Evolutionary conservation across 2,329 filamentous ascomycete species (phyloP), one percentile per base, ranked within the genome.

Genomic region (Talaromyces funiculosus): DNA sequence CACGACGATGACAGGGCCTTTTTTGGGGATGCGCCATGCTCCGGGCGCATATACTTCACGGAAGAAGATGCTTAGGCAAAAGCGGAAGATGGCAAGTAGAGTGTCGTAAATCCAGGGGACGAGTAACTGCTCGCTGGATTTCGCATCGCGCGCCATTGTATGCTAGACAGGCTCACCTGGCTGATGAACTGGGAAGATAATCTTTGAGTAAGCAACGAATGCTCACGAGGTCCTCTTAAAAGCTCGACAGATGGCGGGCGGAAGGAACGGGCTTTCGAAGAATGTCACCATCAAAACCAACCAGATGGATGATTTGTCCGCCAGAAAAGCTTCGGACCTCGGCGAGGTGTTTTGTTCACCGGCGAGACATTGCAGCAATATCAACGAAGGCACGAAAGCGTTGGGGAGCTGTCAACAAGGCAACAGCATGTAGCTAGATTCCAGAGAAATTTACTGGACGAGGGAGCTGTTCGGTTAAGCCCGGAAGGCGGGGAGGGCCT

Each of bases 51-150:
- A 92, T 16, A 97, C 91, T 77, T 97, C 93, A 67, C 94, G 89
- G 81, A 99, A 99, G 84, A 99, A 99, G 67, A 97, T 86, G 75
- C 97, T 93, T 66, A 95, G 87, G 58, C 97, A 82, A 65, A 97
- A 72, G 2, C 80, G 80, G 64, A 82, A 77, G 8, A 73, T 71
- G 78, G 79, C 81, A 35, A 82, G 68, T 43, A 79, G 72, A 35
- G 80, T 64, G 67, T 81, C 79, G 65, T 81, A 81, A 53, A 80
- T 63, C 79, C 79, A 81, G 65, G 74, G 75, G 61, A 79, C 72
- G 68, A 80, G 75, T 33, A 56, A 37, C 14, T 47, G 60, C n/a
- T 56, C 56, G 51, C 42, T 62, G 5, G 56, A 62, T 47, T 56
- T 14, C 22, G n/a, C 9, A 14, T 31, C 53, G 18, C n/a, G 38